Percentiles rank a stretch among this genome's conserved stretches.
Conservation (phyloP, 345 rosid species). For the Dipteronia dyeriana region DNA sequence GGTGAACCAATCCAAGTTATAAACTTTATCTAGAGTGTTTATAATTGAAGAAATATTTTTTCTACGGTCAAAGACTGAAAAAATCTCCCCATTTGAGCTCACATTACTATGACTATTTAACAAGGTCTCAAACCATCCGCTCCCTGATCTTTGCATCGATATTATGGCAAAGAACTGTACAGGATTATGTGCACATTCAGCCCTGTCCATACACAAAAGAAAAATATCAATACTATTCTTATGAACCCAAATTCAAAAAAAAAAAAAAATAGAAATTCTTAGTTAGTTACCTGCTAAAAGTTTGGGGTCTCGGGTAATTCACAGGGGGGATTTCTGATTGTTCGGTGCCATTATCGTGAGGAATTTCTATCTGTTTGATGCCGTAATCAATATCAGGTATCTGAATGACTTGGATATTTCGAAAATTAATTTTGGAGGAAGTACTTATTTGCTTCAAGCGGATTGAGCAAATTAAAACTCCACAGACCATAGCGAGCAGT, state of each 20-base stretch:
- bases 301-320: conserved; percentile 82
- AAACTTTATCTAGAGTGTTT: conserved; percentile 71
- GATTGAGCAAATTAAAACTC: conserved; percentile 60
- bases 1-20: conserved; percentile 82
- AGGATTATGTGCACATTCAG: conserved; percentile 75
- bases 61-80: conserved; percentile 64
- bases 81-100: conserved; percentile 96
- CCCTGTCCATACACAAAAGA: conserved; percentile 39
- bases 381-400: conserved; percentile 29
- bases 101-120: conserved; percentile 87
- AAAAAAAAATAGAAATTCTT: neutral
- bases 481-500: conserved; percentile 68
- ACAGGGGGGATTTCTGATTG: conserved; percentile 36
- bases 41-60: conserved; percentile 61
- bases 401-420: conserved; percentile 48
- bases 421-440: conserved; percentile 31
- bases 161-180: conserved; percentile 80
- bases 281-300: conserved; percentile 67
- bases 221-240: neutral
- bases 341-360: conserved; percentile 12
- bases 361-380: conserved; percentile 24
- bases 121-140: conserved; percentile 98
- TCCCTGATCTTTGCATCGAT: conserved; percentile 98
- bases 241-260: neutral
- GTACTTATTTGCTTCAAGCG: conserved; percentile 69